Evolutionary conservation across 1,139 yeast genomes (phyloP).

Genomic region (Nematodospora anomalae): DNA sequence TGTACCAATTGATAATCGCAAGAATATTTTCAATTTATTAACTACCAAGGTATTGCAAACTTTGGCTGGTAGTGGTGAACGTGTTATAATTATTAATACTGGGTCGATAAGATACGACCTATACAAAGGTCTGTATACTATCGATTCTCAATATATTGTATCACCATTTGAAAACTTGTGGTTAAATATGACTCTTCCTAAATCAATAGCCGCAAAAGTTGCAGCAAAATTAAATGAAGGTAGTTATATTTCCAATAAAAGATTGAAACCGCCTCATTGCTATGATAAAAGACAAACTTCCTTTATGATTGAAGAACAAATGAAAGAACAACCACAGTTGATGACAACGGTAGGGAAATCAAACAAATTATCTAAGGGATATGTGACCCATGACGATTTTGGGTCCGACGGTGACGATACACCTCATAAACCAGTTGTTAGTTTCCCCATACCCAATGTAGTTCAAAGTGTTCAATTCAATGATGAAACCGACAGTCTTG

Average conservation of each 20-base stretch:
- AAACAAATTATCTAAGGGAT: slow-evolving; percentile 53
- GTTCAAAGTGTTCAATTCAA: slow-evolving; percentile 48
- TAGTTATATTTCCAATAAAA: slow-evolving; percentile 37
- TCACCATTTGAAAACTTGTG: slow-evolving; percentile 86
- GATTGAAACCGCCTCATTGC: slow-evolving; percentile 32
- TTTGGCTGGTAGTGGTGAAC: slow-evolving; percentile 40
- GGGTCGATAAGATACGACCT: slow-evolving; percentile 90
- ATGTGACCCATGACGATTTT: slow-evolving; percentile 77
- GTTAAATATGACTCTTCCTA: slow-evolving; percentile 60
- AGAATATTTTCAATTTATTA: slow-evolving; percentile 62
- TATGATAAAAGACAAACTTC: slow-evolving; percentile 8
- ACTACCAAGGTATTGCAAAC: slow-evolving; percentile 59
- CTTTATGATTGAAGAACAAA: not conserved
- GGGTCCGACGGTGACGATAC: slow-evolving; percentile 92
- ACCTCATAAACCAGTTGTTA: slow-evolving; percentile 60
- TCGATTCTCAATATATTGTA: slow-evolving; percentile 77
- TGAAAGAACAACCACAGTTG: not conserved
- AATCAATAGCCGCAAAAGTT: slow-evolving; percentile 47
- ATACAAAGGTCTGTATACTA: slow-evolving; percentile 81
- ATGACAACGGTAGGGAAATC: not conserved
- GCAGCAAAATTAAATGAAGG: slow-evolving; percentile 51
- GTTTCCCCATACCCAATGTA: slow-evolving; percentile 72
- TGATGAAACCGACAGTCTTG: slow-evolving; percentile 24
- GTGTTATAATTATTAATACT: slow-evolving; percentile 74
- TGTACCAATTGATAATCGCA: slow-evolving; percentile 62